These are phyloP conservation scores for Cyphellophora europaea DNA, from an alignment of 2,329 filamentous ascomycete species.

Conservation along the genomic window DNA sequence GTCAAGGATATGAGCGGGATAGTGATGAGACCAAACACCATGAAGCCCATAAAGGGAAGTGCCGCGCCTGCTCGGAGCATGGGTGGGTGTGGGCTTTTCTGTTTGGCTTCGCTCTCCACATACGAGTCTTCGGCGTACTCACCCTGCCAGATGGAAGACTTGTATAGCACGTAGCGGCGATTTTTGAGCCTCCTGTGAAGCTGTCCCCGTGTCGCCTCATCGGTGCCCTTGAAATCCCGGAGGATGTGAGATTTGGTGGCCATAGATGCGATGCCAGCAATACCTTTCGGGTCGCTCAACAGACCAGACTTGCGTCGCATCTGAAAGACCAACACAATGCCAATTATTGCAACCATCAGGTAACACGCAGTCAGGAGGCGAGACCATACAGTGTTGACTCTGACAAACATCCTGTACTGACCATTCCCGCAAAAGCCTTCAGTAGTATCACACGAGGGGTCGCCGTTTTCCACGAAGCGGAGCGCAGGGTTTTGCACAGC, in stretches of 20 bases:
- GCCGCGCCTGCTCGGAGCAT: conserved; percentile 33
- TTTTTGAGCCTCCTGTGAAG: conserved; percentile 38
- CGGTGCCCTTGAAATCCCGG: conserved; percentile 37
- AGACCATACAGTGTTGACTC: conserved; percentile 35
- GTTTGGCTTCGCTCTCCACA: conserved; percentile 19
- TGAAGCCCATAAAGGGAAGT: conserved; percentile 30
- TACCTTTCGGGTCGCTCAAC: conserved; percentile 38
- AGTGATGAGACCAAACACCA: conserved; percentile 27
- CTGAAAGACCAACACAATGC: conserved; percentile 32
- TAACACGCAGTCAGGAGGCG: conserved; percentile 32
- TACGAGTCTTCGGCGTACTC: conserved; percentile 31
- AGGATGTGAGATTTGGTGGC: conserved; percentile 40
- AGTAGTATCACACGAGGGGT: conserved; percentile 2
- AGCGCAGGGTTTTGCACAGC: conserved; percentile 38
- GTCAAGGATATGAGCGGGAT: conserved; percentile 37
- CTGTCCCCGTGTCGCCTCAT: conserved; percentile 30
- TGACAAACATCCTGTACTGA: conserved; percentile 29
- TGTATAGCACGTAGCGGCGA: conserved; percentile 39
- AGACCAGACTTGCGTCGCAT: conserved; percentile 39
- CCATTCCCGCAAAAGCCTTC: conserved; percentile 15
- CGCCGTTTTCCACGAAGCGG: conserved; percentile 22
- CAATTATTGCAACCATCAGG: conserved; percentile 31
- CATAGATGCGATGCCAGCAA: conserved; percentile 43
- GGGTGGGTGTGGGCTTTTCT: conserved; percentile 32
- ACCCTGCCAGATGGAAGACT: conserved; percentile 42